A percentile compares a stretch with the other conserved stretches of the same genome.
Conservation (phyloP, 169 alveolate species). For the Blepharisma undulans region DNA sequence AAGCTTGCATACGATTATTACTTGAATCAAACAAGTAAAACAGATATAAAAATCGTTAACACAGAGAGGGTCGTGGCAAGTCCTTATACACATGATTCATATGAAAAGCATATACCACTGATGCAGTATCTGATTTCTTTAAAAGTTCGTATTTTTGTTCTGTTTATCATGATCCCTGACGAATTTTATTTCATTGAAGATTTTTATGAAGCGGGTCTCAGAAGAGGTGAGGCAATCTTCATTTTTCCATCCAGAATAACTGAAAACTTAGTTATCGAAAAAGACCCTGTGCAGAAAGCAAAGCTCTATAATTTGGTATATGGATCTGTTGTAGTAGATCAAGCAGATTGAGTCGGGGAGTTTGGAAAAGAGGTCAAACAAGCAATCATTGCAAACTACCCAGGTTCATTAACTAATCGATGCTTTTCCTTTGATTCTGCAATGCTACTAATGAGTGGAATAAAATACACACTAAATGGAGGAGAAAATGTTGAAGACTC, state of each 20-base stretch:
- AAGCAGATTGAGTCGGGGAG: neutral
- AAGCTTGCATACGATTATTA: neutral
- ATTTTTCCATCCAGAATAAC: neutral
- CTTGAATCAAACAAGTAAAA: neutral
- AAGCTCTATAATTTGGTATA: neutral
- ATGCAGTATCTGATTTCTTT: neutral
- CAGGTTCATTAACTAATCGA: neutral
- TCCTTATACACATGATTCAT: neutral
- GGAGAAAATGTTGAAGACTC: neutral
- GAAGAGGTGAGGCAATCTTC: neutral
- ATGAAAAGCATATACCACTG: neutral
- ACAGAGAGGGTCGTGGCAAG: neutral
- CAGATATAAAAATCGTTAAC: neutral
- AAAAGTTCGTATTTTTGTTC: neutral
- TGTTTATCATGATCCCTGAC: neutral
- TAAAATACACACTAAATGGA: neutral
- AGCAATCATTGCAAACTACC: neutral
- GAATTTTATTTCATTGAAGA: neutral
- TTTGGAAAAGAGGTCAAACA: neutral
- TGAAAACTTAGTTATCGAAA: neutral
- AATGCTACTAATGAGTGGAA: neutral
- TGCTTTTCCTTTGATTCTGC: constrained; percentile 7
- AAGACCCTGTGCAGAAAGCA: neutral
- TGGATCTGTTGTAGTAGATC: neutral
- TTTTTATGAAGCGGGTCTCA: constrained; percentile 43